phyloP scores from a whole-genome alignment of 176 grass and related monocot species.

The Triticum timopheevii region DNA sequence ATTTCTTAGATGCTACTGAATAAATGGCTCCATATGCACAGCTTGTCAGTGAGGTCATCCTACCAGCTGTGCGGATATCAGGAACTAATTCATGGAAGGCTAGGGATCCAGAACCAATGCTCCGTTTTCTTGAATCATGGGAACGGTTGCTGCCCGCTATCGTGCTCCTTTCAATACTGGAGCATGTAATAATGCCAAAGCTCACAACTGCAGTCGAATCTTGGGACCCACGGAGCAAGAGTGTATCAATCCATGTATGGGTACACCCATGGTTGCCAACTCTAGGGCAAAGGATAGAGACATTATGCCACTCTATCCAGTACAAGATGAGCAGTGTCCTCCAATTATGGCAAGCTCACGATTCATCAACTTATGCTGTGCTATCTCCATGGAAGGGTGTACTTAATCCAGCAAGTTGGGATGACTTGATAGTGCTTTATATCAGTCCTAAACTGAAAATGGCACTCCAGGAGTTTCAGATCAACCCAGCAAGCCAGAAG shows the following conservation, averaged over 20 bases:
- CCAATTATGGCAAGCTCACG: constrained; percentile 75
- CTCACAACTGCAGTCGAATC: constrained; percentile 69
- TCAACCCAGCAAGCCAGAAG: constrained; percentile 78
- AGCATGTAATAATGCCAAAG: constrained; percentile 82
- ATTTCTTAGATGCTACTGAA: constrained; percentile 51
- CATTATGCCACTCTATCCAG: constrained; percentile 60
- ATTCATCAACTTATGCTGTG: constrained; percentile 74
- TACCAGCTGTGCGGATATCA: constrained; percentile 76
- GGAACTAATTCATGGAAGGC: constrained; percentile 84
- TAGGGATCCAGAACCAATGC: constrained; percentile 85
- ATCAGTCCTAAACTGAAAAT: constrained; percentile 74
- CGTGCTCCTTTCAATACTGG: constrained; percentile 72
- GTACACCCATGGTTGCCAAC: constrained; percentile 83
- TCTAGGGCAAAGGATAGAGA: constrained; percentile 65
- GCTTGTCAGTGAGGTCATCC: constrained; percentile 74
- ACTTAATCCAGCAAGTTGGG: constrained; percentile 78
- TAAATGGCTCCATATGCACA: constrained; percentile 66
- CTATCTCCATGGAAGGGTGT: constrained; percentile 89
- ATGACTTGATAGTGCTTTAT: constrained; percentile 70
- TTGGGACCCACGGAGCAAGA: constrained; percentile 82
- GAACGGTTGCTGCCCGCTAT: constrained; percentile 60
- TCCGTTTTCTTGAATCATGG: constrained; percentile 76
- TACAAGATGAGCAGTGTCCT: constrained; percentile 86
- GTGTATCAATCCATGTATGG: constrained; percentile 68
- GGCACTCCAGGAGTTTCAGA: constrained; percentile 70